Percentiles rank a stretch among this genome's conserved stretches.
phyloP scores from a whole-genome alignment of 129 eudicot genomes.

The Centaurea solstitialis region DNA sequence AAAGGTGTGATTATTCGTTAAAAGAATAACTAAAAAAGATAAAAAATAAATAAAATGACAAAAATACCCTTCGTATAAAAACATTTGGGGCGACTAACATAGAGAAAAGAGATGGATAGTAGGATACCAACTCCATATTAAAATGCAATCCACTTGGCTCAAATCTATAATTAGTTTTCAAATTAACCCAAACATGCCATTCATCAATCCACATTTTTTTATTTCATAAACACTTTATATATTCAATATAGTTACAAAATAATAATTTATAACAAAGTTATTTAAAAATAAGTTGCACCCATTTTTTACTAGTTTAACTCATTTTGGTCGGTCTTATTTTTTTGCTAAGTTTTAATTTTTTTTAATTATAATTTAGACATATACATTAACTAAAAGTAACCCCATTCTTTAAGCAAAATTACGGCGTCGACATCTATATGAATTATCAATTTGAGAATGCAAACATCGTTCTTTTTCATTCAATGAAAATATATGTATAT shows the following conservation, averaged over 20 bases:
- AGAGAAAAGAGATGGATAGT: not conserved
- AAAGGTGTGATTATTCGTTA: not conserved
- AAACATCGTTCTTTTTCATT: not conserved
- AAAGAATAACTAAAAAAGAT: not conserved
- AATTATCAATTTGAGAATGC: not conserved
- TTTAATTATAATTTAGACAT: too few relatives aligned
- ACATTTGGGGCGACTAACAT: not conserved
- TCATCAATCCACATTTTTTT: not conserved
- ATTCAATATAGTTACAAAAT: too few relatives aligned
- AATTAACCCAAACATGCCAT: not conserved
- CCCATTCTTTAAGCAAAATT: too few relatives aligned
- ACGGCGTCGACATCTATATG: not conserved
- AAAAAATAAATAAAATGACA: not conserved
- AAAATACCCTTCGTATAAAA: not conserved
- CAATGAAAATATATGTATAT: too few relatives aligned
- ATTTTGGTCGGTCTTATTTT: too few relatives aligned
- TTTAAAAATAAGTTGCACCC: not conserved
- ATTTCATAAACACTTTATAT: too few relatives aligned
- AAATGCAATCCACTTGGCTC: not conserved
- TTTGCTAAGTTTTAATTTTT: too few relatives aligned
- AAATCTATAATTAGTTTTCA: not conserved
- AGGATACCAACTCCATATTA: not conserved
- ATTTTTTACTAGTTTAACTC: not conserved
- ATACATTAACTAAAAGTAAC: too few relatives aligned
- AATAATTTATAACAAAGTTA: not conserved